These are phyloP conservation scores for Macroventuria anomochaeta DNA, from an alignment of 2,329 filamentous ascomycete species.

Conservation along the genomic window DNA sequence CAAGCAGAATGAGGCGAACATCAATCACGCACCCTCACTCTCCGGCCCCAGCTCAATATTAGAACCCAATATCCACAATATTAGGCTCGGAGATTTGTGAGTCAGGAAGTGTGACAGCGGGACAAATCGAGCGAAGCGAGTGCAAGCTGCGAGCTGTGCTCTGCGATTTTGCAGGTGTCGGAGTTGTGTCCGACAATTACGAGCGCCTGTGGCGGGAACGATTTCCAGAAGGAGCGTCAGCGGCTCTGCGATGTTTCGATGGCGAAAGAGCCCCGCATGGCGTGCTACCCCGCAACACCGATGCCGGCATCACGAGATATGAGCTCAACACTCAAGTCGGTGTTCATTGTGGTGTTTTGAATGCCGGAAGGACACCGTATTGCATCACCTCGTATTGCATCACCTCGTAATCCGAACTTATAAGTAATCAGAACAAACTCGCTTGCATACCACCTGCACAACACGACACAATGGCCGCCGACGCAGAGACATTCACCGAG, in stretches of 20 bases:
- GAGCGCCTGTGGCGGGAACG: no score
- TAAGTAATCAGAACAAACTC: no score
- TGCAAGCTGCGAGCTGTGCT: not conserved
- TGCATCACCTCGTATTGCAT: not conserved
- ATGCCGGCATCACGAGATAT: not conserved
- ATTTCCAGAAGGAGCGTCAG: not conserved
- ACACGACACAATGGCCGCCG: not conserved
- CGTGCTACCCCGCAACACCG: constrained; percentile 6
- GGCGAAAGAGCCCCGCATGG: constrained; percentile 8
- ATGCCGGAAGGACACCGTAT: not conserved
- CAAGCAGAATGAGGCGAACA: not conserved
- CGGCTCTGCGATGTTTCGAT: not conserved
- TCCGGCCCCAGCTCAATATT: not conserved
- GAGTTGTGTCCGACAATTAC: constrained; percentile 8
- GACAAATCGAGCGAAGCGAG: not conserved
- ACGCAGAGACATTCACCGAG: constrained; percentile 62
- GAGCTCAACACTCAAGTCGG: no score
- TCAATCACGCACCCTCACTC: not conserved
- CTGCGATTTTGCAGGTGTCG: not conserved
- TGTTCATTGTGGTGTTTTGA: no score
- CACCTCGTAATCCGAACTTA: no score
- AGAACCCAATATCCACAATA: constrained; percentile 8
- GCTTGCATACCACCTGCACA: not conserved
- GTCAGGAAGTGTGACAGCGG: constrained; percentile 7
- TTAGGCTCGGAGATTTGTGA: constrained; percentile 13